These are phyloP conservation scores for Ceratocystis papillata DNA, from an alignment of 2,329 filamentous ascomycete species.

Conservation along the genomic window DNA sequence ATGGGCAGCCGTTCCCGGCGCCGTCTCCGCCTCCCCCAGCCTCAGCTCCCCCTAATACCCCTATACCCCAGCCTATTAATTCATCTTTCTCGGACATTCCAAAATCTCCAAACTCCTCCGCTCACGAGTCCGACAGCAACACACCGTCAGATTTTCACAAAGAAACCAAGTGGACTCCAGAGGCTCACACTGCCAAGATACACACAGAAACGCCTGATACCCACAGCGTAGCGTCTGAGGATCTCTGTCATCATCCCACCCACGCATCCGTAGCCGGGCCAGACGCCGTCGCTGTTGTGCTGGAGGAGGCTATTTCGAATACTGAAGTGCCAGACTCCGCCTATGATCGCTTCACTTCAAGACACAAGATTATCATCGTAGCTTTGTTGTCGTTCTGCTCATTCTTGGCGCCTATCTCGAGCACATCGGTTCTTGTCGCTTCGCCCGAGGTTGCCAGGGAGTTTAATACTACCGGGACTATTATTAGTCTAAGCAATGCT, in stretches of 20 bases:
- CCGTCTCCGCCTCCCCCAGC: conserved; percentile 1
- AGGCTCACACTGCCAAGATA: background rate
- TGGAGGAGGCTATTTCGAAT: conserved; percentile 18
- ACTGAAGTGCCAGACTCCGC: conserved; percentile 40
- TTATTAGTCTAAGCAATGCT: conserved; percentile 66
- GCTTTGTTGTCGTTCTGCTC: conserved; percentile 60
- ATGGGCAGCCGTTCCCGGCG: background rate
- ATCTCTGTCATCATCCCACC: conserved; percentile 18
- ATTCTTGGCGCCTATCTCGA: conserved; percentile 64
- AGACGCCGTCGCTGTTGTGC: conserved; percentile 21
- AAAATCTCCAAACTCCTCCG: conserved; percentile 17
- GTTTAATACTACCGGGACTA: conserved; percentile 53
- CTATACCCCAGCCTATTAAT: background rate
- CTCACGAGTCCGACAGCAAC: conserved; percentile 4
- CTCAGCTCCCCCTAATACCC: background rate
- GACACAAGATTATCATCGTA: conserved; percentile 57
- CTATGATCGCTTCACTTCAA: conserved; percentile 54
- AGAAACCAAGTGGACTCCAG: background rate
- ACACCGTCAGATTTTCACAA: background rate
- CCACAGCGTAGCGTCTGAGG: conserved; percentile 5
- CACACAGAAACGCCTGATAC: conserved; percentile 15
- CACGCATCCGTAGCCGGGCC: conserved; percentile 22
- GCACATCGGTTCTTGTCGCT: conserved; percentile 61
- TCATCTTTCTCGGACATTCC: background rate
- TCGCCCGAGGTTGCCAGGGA: conserved; percentile 61